Conservation (phyloP, 805 yeast species). For the Metschnikowia aberdeeniae region DNA sequence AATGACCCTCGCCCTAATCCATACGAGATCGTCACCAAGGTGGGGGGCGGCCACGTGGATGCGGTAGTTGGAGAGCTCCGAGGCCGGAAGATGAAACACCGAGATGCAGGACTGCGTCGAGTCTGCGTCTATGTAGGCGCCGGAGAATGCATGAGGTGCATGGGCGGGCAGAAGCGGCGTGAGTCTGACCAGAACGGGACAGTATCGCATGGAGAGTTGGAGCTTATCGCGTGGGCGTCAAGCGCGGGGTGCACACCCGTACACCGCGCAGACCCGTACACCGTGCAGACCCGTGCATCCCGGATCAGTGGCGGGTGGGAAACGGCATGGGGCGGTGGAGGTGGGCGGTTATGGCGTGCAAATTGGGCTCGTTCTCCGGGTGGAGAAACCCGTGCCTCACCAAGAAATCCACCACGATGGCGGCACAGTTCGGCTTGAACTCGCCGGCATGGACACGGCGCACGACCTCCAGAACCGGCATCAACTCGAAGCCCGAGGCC, state of each 20-base stretch:
- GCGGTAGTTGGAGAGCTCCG: not conserved
- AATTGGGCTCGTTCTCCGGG: constrained; percentile 63
- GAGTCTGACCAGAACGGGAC: constrained; percentile 11
- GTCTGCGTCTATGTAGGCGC: not conserved
- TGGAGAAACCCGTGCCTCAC: constrained; percentile 78
- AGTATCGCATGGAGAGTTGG: constrained; percentile 4
- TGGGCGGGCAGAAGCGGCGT: not conserved
- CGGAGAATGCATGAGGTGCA: constrained; percentile 6
- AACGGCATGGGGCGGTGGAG: constrained; percentile 71
- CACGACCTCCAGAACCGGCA: constrained; percentile 56
- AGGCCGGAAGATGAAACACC: constrained; percentile 7
- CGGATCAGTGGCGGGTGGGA: constrained; percentile 1
- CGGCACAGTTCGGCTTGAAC: constrained; percentile 88
- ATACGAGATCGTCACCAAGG: constrained; percentile 1
- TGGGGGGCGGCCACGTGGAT: constrained; percentile 11
- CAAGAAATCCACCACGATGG: constrained; percentile 76
- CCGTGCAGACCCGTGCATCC: not conserved
- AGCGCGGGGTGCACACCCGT: not conserved
- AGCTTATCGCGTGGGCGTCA: too few species aligned
- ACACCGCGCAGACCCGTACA: not conserved
- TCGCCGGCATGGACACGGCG: constrained; percentile 48
- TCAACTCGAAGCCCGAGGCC: constrained; percentile 65
- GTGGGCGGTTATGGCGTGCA: constrained; percentile 52
- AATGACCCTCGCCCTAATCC: constrained; percentile 6
- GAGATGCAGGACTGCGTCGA: constrained; percentile 2